Conservation (phyloP, 768 basidiomycete species). For the Kwoniella dejecticola region DNA sequence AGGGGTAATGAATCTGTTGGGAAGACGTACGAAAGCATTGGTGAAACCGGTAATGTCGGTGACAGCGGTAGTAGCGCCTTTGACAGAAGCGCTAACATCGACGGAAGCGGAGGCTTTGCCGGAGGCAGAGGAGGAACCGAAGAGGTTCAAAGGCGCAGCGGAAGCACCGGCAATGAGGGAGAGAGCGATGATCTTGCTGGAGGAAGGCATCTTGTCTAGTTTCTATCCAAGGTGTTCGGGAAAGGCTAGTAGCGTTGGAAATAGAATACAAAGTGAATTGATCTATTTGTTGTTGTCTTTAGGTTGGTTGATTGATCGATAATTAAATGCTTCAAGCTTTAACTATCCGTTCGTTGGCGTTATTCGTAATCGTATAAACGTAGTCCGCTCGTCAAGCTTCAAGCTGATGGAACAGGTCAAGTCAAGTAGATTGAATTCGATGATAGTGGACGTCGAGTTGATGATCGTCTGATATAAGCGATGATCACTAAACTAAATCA, state of each 20-base stretch:
- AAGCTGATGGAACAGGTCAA: neutral
- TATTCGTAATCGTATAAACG: neutral
- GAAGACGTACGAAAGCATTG: conserved; percentile 21
- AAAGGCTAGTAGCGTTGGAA: conserved; percentile 4
- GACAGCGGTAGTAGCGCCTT: conserved; percentile 13
- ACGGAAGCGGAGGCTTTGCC: conserved; percentile 7
- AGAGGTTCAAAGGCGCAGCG: conserved; percentile 19
- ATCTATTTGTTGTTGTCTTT: neutral
- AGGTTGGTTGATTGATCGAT: neutral
- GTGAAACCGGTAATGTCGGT: conserved; percentile 21
- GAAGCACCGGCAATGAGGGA: conserved; percentile 23
- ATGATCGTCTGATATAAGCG: neutral
- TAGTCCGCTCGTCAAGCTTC: neutral
- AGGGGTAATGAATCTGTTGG: neutral
- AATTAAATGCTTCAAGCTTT: conserved; percentile 14
- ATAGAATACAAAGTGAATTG: neutral
- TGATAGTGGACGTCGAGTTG: no score
- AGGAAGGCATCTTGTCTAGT: conserved; percentile 23
- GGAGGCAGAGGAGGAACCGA: conserved; percentile 11
- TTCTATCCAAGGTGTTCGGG: no score
- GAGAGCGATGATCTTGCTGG: conserved; percentile 19
- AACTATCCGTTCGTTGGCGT: neutral
- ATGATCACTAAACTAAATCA: neutral
- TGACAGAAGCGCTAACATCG: conserved; percentile 9
- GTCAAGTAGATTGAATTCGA: neutral